These are phyloP conservation scores for Alternaria arbusti DNA, from an alignment of 2,329 filamentous ascomycete species.

Conservation along the genomic window DNA sequence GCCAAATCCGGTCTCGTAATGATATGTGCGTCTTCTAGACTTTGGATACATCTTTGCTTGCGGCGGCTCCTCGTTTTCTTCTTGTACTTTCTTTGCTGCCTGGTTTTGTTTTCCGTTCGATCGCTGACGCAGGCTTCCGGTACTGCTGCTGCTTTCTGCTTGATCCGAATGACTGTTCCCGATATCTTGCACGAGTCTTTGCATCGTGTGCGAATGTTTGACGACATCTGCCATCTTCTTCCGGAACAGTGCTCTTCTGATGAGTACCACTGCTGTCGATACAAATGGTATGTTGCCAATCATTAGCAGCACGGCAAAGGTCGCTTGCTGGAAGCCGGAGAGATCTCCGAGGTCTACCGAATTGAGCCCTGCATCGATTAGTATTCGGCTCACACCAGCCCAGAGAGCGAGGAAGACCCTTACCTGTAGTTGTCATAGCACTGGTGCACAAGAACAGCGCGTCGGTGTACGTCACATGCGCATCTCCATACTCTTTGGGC, in stretches of 20 bases:
- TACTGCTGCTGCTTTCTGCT: constrained; percentile 9
- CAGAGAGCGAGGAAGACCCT: not conserved
- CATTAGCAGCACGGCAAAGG: constrained; percentile 33
- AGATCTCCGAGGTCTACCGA: constrained; percentile 32
- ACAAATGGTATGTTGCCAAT: constrained; percentile 42
- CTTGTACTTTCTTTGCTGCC: not conserved
- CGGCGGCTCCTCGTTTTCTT: not conserved
- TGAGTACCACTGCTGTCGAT: constrained; percentile 36
- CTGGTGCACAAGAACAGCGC: constrained; percentile 37
- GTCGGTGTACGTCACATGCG: constrained; percentile 33
- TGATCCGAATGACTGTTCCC: constrained; percentile 19
- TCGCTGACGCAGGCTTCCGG: constrained; percentile 11
- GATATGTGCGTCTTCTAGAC: constrained; percentile 25
- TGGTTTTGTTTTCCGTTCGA: not conserved
- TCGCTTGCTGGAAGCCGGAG: constrained; percentile 36
- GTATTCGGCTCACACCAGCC: not conserved
- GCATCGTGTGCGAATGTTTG: constrained; percentile 32
- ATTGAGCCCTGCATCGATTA: constrained; percentile 29
- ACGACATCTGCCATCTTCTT: constrained; percentile 38
- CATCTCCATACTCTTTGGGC: constrained; percentile 21
- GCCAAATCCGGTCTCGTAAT: constrained; percentile 36
- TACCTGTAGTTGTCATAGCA: constrained; percentile 42
- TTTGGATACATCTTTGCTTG: constrained; percentile 17
- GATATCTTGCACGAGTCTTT: constrained; percentile 32
- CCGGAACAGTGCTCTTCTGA: constrained; percentile 32